Evolutionary conservation across 2,329 filamentous ascomycete genomes (phyloP).

Genomic region (Mariannaea elegans): DNA sequence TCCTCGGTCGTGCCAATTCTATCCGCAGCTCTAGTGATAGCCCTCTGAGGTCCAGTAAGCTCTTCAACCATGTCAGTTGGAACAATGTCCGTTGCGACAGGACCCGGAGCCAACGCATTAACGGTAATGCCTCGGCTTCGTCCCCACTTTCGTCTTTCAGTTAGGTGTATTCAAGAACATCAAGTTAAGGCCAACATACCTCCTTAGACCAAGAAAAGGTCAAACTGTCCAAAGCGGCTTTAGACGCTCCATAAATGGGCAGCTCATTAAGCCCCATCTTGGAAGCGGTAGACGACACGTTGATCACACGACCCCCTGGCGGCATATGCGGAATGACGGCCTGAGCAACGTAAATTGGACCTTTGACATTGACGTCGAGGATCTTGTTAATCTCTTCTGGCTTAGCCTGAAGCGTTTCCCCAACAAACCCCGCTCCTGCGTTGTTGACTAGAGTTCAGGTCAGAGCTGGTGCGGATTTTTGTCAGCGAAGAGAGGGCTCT

Average conservation of each 20-base stretch:
- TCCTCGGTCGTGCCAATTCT: conserved; percentile 49
- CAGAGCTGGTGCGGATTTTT: rapidly evolving
- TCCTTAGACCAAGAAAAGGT: conserved; percentile 46
- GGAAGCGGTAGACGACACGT: conserved; percentile 33
- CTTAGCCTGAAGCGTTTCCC: conserved; percentile 32
- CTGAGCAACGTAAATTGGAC: conserved; percentile 47
- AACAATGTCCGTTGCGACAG: conserved; percentile 47
- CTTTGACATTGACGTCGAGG: conserved; percentile 47
- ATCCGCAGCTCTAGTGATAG: conserved; percentile 44
- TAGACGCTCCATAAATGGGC: conserved; percentile 34
- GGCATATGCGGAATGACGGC: conserved; percentile 48
- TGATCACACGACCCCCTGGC: conserved; percentile 39
- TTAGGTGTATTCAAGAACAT: conserved; percentile 1
- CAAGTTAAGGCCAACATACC: conserved; percentile 30
- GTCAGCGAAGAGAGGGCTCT: not conserved
- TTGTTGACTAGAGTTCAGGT: conserved; percentile 47
- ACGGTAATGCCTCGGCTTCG: conserved; percentile 48
- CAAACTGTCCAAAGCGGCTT: conserved; percentile 48
- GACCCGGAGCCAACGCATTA: conserved; percentile 53
- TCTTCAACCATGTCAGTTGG: conserved; percentile 27
- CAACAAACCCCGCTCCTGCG: conserved; percentile 39
- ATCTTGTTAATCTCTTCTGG: conserved; percentile 37
- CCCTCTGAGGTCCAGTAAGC: conserved; percentile 30
- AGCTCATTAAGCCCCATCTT: conserved; percentile 25
- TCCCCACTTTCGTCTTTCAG: not conserved